Evolutionary conservation across 352 stramenopile species (phyloP).

Genomic region (Albugo laibachii): DNA sequence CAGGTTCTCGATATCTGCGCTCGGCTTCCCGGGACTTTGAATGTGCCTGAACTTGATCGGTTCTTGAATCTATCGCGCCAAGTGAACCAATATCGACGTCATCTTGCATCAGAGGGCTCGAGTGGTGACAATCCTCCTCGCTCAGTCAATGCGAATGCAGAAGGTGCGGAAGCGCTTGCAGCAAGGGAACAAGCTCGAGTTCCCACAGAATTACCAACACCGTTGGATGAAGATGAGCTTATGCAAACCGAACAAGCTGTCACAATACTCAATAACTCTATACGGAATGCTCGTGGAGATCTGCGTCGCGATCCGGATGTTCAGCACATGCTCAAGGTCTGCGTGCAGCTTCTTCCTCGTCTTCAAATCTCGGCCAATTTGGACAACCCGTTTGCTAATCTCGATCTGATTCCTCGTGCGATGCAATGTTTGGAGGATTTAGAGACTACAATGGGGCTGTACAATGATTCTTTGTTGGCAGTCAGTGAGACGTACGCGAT

Average conservation of each 20-base stretch:
- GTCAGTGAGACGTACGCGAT: slow-evolving; percentile 74
- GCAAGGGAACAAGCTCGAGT: slow-evolving; percentile 57
- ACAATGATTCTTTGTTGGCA: slow-evolving; percentile 77
- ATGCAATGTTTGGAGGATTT: slow-evolving; percentile 80
- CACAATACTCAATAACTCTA: slow-evolving; percentile 45
- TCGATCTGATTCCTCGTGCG: slow-evolving; percentile 68
- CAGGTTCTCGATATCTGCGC: slow-evolving; percentile 71
- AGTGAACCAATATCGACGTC: slow-evolving; percentile 66
- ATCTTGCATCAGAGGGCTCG: slow-evolving; percentile 20
- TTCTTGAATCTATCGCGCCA: slow-evolving; percentile 76
- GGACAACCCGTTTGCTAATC: slow-evolving; percentile 77
- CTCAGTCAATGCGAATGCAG: slow-evolving; percentile 38
- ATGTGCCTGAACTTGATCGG: slow-evolving; percentile 66
- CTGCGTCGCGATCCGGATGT: slow-evolving; percentile 58
- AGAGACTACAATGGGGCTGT: slow-evolving; percentile 71
- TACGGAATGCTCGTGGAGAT: slow-evolving; percentile 62
- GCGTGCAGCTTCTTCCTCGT: slow-evolving; percentile 62
- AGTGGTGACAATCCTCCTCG: slow-evolving; percentile 6
- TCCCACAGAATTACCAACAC: slow-evolving; percentile 63
- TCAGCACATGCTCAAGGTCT: slow-evolving; percentile 75
- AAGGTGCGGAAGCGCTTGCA: slow-evolving; percentile 54
- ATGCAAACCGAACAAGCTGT: slow-evolving; percentile 70
- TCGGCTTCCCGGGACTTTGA: slow-evolving; percentile 54
- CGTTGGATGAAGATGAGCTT: slow-evolving; percentile 71
- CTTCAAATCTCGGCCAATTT: slow-evolving; percentile 78